Percentiles rank a stretch among this genome's conserved stretches.
Conservation (phyloP, 2,329 filamentous ascomycete species). For the Neobulgaria alba region DNA sequence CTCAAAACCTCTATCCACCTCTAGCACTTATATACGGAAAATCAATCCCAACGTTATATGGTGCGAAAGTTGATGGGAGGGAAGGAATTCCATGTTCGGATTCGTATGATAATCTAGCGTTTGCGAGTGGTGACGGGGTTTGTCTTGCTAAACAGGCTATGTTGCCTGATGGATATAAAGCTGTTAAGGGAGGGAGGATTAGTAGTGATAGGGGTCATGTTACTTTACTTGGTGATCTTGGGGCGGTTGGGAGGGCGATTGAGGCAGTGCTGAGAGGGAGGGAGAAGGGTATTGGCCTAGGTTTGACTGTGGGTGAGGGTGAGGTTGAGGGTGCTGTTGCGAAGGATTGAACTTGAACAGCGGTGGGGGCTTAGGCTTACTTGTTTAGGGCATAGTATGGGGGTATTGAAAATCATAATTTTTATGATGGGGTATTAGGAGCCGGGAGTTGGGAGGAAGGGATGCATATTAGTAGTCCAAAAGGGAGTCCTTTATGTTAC, state of each 20-base stretch:
- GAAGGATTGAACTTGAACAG: no score
- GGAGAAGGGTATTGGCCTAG: constrained; percentile 63
- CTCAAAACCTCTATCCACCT: constrained; percentile 71
- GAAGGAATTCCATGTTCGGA: constrained; percentile 70
- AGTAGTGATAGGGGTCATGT: constrained; percentile 81
- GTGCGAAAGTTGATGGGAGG: constrained; percentile 61
- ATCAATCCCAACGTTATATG: constrained; percentile 75
- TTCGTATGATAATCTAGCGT: constrained; percentile 78
- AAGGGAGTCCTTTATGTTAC: no score
- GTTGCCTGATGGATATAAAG: constrained; percentile 70
- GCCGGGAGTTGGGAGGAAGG: no score
- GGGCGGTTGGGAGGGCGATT: constrained; percentile 69
- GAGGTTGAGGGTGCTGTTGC: no score
- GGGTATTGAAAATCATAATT: no score
- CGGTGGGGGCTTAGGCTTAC: no score
- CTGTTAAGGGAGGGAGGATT: constrained; percentile 65
- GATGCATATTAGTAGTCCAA: no score
- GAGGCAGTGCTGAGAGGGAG: constrained; percentile 59
- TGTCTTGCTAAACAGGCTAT: constrained; percentile 79
- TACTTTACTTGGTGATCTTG: constrained; percentile 75
- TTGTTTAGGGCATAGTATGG: no score
- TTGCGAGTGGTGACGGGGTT: constrained; percentile 82
- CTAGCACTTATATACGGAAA: constrained; percentile 80
- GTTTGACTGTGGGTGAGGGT: no score
- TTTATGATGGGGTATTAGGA: no score